Percentiles rank a stretch among this genome's conserved stretches.
Conservation (phyloP, 495 filamentous ascomycete genomes). For the Rhizodiscina lignyota region DNA sequence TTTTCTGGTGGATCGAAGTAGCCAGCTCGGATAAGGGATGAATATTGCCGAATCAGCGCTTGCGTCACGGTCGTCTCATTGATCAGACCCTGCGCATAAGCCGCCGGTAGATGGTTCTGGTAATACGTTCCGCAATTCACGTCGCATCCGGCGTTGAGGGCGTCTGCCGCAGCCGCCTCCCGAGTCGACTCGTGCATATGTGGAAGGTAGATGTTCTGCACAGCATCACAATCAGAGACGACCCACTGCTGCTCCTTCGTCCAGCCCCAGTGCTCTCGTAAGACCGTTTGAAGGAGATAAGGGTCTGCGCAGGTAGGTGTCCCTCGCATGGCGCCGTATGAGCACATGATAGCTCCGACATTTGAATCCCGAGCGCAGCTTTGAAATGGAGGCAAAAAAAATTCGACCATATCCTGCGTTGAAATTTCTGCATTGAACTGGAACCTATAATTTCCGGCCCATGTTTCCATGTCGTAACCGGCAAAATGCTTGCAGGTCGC, state of each 20-base stretch:
- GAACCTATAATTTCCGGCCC: conserved; percentile 33
- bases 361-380: conserved; percentile 35
- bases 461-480: conserved; percentile 47
- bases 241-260: conserved; percentile 36
- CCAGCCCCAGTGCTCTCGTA: conserved; percentile 36
- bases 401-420: conserved; percentile 38
- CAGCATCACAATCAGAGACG: conserved; percentile 39
- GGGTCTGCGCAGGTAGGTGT: conserved; percentile 37
- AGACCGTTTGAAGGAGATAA: conserved; percentile 39
- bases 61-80: conserved; percentile 33
- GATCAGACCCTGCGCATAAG: conserved; percentile 30
- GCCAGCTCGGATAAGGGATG: conserved; percentile 35
- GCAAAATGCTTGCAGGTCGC: conserved; percentile 49
- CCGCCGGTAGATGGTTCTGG: conserved; percentile 29
- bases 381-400: conserved; percentile 34
- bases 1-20: conserved; percentile 38
- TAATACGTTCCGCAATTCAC: conserved; percentile 44
- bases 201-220: conserved; percentile 38
- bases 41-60: conserved; percentile 37
- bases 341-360: conserved; percentile 41
- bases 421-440: conserved; percentile 39
- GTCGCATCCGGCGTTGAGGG: conserved; percentile 43
- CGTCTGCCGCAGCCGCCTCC: conserved; percentile 31
- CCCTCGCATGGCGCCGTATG: conserved; percentile 45
- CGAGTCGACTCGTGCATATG: conserved; percentile 33